Percentiles rank a stretch among this genome's conserved stretches.
phyloP scores from a whole-genome alignment of 345 rosid genomes.

The Moricandia moricandioides region DNA sequence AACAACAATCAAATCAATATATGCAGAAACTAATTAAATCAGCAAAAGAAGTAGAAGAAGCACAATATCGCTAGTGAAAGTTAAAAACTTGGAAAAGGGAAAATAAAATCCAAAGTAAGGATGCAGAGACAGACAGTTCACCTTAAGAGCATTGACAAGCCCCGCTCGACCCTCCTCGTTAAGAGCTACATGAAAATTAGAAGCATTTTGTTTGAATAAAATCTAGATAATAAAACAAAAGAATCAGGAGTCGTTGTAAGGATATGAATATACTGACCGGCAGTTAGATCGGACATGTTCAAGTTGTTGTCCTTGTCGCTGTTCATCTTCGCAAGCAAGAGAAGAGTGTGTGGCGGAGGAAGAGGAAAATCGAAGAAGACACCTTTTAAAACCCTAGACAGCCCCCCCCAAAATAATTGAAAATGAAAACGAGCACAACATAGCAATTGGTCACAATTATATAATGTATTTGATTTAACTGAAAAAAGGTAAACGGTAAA shows the following conservation, averaged over 20 bases:
- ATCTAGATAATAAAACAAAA: background rate
- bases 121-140: slow-evolving; percentile 22
- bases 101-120: background rate
- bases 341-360: slow-evolving; percentile 15
- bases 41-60: background rate
- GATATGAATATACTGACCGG: slow-evolving; percentile 30
- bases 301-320: slow-evolving; percentile 53
- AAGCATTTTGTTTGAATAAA: background rate
- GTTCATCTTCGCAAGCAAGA: slow-evolving; percentile 50
- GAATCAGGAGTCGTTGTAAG: background rate
- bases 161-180: slow-evolving; percentile 69
- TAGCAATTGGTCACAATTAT: slow-evolving; percentile 21
- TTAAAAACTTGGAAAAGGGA: background rate
- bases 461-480: background rate
- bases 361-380: slow-evolving; percentile 4
- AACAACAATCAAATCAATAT: background rate
- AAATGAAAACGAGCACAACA: slow-evolving; percentile 15
- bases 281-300: slow-evolving; percentile 67
- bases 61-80: background rate
- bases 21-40: background rate
- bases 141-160: slow-evolving; percentile 80
- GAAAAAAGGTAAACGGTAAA: too few species aligned
- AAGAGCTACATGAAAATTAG: slow-evolving; percentile 57
- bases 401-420: background rate
- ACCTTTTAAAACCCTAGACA: slow-evolving; percentile 57